Base-by-base conservation (phyloP, 805 yeast genomes). In the Wickerhamomyces chambardii region DNA sequence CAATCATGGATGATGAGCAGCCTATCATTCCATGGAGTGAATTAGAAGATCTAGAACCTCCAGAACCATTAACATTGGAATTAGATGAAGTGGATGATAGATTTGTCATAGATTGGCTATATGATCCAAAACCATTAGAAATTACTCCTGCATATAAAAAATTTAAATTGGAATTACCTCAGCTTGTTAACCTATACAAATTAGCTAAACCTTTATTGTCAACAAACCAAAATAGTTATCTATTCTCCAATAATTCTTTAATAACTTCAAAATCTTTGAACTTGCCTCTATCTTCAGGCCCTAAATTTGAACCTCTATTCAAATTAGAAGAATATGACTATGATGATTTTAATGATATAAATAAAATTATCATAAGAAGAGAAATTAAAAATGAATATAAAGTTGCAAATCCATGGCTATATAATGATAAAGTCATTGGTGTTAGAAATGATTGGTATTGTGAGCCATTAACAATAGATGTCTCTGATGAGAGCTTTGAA, bases 1-100 rank as follows among this genome's bases (percentile, higher is more conserved):
- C 99, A 1, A 89, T 95, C 0, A 87, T 90, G 59, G 98, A 92
- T 56, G 99, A 92, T 53, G 98, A 92, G 56, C 97, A 90, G 55
- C 96, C 96, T 0, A 94, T 95, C 1, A 51, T 89, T 24, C 73
- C 79, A 37, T 92, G 84, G 78, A 49, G 76, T n/a, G 94, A 86
- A 37, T 62, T 87, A 12, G 81, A 84, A 41, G 81, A 75, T 14
- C 60, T 78, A 1, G 89, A 82, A 33, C 78, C 85, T 0, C 67
- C 74, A 6, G 90, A 80, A n/a, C 68, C 90, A 0, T 73, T 89
- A 17, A 74, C 66, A 41, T 51, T 83, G 41, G 81, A 80, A 18
- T 55, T 84, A n/a, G 81, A 78, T 46, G 70, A 69, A 21, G 63
- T 61, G 10, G 84, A 78, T 40, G 89, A 84, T 51, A 59, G 64